A percentile compares a stretch with the other conserved stretches of the same genome.
Conservation (phyloP, 208 protist genomes). For the Entamoeba moshkovskii region DNA sequence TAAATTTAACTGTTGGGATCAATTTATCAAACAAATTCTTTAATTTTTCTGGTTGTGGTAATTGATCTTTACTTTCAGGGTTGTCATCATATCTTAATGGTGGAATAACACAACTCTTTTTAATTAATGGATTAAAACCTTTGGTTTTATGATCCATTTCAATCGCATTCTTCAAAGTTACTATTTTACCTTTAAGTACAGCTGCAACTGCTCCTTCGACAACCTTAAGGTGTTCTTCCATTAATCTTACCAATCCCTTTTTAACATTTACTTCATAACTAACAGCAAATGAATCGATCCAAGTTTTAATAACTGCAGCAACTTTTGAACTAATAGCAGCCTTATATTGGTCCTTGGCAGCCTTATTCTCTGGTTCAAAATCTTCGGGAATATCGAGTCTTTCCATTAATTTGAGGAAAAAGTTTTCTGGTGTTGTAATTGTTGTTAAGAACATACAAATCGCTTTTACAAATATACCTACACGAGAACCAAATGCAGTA, state of each 20-base stretch:
- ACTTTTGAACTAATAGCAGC: not conserved
- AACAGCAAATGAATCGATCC: not conserved
- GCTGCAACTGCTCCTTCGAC: not conserved
- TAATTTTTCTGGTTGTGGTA: not conserved
- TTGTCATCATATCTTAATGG: not conserved
- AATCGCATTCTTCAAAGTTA: not conserved
- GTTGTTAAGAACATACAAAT: not conserved
- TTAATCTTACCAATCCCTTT: not conserved
- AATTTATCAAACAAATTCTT: not conserved
- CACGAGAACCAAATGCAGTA: not conserved
- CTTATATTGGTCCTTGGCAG: not conserved
- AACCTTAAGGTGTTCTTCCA: not conserved
- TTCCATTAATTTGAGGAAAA: not conserved
- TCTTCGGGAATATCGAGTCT: not conserved
- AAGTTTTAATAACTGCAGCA: not conserved
- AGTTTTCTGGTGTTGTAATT: not conserved
- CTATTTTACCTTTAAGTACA: not conserved
- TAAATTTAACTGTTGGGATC: not conserved
- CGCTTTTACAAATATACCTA: not conserved
- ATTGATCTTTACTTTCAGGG: not conserved
- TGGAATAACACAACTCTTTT: not conserved
- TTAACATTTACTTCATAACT: not conserved
- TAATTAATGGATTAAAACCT: not conserved
- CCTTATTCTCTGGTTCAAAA: not conserved
- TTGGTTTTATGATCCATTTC: not conserved